These are phyloP conservation scores for Miscanthus lutarioriparius DNA, from an alignment of 176 grass and related monocot species.

Conservation along the genomic window DNA sequence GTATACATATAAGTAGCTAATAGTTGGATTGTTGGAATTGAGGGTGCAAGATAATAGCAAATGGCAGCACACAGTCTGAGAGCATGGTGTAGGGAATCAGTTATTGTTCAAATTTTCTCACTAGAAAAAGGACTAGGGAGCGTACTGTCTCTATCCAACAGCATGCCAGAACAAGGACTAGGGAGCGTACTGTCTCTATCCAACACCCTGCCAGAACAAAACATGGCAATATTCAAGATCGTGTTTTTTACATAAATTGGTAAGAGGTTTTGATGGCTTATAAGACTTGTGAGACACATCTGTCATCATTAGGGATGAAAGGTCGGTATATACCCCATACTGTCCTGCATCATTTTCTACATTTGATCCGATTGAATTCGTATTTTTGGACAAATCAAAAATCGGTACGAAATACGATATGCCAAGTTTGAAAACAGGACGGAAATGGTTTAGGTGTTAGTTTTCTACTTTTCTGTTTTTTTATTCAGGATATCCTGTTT, in stretches of 20 bases:
- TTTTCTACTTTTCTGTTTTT: too few species aligned
- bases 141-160: not conserved
- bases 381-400: too few species aligned
- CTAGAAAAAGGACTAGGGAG: not conserved
- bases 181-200: not conserved
- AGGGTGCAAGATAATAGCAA: not conserved
- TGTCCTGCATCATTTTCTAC: too few species aligned
- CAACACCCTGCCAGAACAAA: not conserved
- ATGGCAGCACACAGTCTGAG: not conserved
- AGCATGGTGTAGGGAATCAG: not conserved
- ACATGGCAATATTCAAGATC: too few species aligned
- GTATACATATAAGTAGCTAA: not conserved
- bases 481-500: too few species aligned
- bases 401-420: too few species aligned
- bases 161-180: not conserved
- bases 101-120: constrained; percentile 13
- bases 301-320: not conserved
- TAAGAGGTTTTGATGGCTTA: not conserved
- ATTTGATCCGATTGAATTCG: too few species aligned
- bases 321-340: too few species aligned
- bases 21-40: not conserved
- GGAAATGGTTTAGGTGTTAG: too few species aligned
- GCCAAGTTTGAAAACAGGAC: too few species aligned
- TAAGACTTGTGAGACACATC: not conserved
- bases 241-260: not conserved